Evolutionary conservation across 768 basidiomycete species (phyloP).

Genomic region (Arthromyces matolae): DNA sequence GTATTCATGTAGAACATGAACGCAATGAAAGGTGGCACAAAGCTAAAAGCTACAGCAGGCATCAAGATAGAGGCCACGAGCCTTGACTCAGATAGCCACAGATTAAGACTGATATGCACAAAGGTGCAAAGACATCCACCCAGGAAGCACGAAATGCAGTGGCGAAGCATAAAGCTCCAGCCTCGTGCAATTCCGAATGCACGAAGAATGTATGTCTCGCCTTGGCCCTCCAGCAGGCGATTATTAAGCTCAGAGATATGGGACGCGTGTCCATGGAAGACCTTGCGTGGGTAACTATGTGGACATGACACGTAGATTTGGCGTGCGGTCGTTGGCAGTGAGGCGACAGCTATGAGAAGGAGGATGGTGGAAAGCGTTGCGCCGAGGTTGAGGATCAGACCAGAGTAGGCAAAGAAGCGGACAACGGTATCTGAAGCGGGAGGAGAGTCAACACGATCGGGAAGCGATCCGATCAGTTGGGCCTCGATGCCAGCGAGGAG

Average conservation of each 20-base stretch:
- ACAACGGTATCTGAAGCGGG: conserved; percentile 10
- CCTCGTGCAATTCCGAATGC: conserved; percentile 20
- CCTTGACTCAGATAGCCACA: conserved; percentile 15
- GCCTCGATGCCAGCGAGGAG: conserved; percentile 18
- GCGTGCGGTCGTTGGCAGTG: conserved; percentile 19
- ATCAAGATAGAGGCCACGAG: conserved; percentile 16
- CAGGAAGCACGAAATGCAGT: conserved; percentile 17
- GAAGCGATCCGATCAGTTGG: conserved; percentile 16
- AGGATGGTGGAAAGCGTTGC: conserved; percentile 21
- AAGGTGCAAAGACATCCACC: conserved; percentile 16
- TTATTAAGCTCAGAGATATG: conserved; percentile 14
- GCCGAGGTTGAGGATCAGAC: conserved; percentile 20
- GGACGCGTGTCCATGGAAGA: conserved; percentile 9
- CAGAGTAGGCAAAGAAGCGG: conserved; percentile 19
- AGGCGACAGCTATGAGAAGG: conserved; percentile 20
- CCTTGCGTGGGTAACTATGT: conserved; percentile 16
- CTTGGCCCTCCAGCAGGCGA: conserved; percentile 14
- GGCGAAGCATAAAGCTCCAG: conserved; percentile 16
- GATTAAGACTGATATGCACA: conserved; percentile 9
- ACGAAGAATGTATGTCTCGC: conserved; percentile 19
- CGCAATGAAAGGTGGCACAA: conserved; percentile 13
- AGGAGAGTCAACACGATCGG: not conserved
- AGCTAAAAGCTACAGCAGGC: conserved; percentile 12
- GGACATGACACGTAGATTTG: conserved; percentile 18
- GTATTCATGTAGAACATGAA: conserved; percentile 19